Base-by-base conservation (phyloP, 148 eudicot genomes). In the Oxyria digyna region DNA sequence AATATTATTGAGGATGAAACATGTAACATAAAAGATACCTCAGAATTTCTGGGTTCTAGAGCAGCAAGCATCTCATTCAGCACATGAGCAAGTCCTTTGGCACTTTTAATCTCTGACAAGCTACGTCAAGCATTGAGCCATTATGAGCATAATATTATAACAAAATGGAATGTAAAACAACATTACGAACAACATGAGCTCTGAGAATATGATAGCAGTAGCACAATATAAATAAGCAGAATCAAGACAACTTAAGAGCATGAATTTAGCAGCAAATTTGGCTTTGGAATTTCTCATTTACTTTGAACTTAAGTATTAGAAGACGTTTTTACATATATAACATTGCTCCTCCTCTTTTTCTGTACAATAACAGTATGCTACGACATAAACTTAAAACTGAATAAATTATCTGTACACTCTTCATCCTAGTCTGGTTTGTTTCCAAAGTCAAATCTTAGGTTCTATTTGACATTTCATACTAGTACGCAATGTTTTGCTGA, bases 1-100 rank as follows among this genome's bases (percentile, higher is more conserved):
- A 14, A 59, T 5, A 23, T 12, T 29, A 59, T 55, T 8, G 54
- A 35, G 33, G 21, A 3, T 4, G 55, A 13, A 42, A 68, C 38
- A 59, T 27, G 38, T 31, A 29, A 59, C 18, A 59, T 15, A 59
- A 31, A 59, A 27, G 35, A 31, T 59, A 87, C 88, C 88, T 84
- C 84, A n/a, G 72, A 70, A 71, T 79, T 82, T 50, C 75, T 81
- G 24, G 95, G 88, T 80, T 85, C 86, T 75, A 91, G 71, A 42
- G 91, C 95, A 73, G 75, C 80, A 59, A 91, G 88, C 85, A 91
- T 88, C 73, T 91, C 97, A 79, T 63, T 78, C 46, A 91, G 76
- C 71, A 91, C 88, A 76, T 88, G 91, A 38, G 91, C 88, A 52
- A 86, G 52, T 71, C 90, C 97, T 78, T 88, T 79, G 4, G 91